A percentile compares a stretch with the other conserved stretches of the same genome.
These are phyloP conservation scores for Dalbergia cochinchinensis DNA, from an alignment of 306 rosid genomes.

Conservation along the genomic window DNA sequence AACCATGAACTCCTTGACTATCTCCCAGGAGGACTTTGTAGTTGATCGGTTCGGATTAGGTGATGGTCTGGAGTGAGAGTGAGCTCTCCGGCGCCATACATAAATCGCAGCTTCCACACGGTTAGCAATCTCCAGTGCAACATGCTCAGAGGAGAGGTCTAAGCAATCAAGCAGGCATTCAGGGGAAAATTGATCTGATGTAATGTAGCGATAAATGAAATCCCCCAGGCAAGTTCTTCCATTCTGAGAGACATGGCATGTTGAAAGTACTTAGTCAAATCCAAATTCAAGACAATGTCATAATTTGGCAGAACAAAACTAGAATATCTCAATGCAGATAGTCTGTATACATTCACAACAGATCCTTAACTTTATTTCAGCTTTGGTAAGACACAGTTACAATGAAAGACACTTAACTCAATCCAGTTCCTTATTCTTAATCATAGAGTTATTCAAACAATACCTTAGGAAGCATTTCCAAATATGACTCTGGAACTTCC, in stretches of 20 bases:
- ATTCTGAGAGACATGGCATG: constrained; percentile 59
- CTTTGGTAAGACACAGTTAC: too few relatives aligned
- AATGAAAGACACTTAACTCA: not conserved
- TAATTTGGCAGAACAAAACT: not conserved
- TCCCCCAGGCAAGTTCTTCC: constrained; percentile 95
- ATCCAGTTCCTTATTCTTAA: not conserved
- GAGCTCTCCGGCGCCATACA: constrained; percentile 86
- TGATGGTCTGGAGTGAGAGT: constrained; percentile 67
- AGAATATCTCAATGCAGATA: not conserved
- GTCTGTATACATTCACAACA: not conserved
- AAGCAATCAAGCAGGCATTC: constrained; percentile 88
- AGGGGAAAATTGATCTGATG: constrained; percentile 83
- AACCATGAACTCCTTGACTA: constrained; percentile 85
- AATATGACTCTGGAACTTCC: constrained; percentile 91
- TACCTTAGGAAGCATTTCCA: constrained; percentile 89
- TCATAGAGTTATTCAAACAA: not conserved
- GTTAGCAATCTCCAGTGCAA: constrained; percentile 91
- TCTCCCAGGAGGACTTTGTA: constrained; percentile 92
- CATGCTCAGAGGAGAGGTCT: constrained; percentile 94
- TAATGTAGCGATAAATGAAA: constrained; percentile 80
- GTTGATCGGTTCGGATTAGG: constrained; percentile 71
- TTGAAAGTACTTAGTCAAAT: constrained; percentile 7
- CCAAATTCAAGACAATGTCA: constrained; percentile 35
- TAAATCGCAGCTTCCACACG: constrained; percentile 86
- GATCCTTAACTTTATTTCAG: too few relatives aligned